A percentile compares a stretch with the other conserved stretches of the same genome.
These are phyloP conservation scores for Lodderomyces parapsilosis DNA, from an alignment of 1,139 yeast genomes.

Conservation along the genomic window DNA sequence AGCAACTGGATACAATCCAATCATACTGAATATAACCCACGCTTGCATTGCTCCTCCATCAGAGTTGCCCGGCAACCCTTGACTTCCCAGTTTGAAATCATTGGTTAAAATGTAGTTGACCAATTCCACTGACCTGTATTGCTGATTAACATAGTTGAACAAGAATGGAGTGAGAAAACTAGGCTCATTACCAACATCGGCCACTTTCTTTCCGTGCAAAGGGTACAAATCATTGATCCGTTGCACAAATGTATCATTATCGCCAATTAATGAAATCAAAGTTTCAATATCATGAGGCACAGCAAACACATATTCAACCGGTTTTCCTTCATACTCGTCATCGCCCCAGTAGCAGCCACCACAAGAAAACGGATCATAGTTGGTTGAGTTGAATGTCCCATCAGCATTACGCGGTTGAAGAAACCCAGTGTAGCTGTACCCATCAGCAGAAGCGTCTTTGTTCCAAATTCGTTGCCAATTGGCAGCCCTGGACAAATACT, in stretches of 20 bases:
- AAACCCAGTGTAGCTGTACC: conserved; percentile 28
- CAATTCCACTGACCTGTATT: conserved; percentile 31
- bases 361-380: conserved; percentile 30
- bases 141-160: conserved; percentile 28
- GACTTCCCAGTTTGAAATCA: conserved; percentile 21
- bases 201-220: conserved; percentile 26
- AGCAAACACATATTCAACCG: conserved; percentile 55
- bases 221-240: conserved; percentile 38
- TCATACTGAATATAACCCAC: conserved; percentile 34
- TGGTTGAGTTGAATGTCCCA: conserved; percentile 24
- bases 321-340: conserved; percentile 65
- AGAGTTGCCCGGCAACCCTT: conserved; percentile 36
- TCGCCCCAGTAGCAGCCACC: conserved; percentile 39
- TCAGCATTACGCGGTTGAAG: conserved; percentile 32
- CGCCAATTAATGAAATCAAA: conserved; percentile 26
- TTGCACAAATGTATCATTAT: conserved; percentile 23
- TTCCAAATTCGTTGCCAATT: conserved; percentile 43
- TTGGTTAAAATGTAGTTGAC: conserved; percentile 28
- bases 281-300: conserved; percentile 35
- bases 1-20: conserved; percentile 37
- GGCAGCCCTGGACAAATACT: conserved; percentile 32
- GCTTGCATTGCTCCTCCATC: conserved; percentile 44
- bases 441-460: conserved; percentile 20
- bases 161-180: conserved; percentile 33
- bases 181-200: conserved; percentile 36